Base-by-base conservation (phyloP, 768 basidiomycete genomes). In the Lactarius evosmus region DNA sequence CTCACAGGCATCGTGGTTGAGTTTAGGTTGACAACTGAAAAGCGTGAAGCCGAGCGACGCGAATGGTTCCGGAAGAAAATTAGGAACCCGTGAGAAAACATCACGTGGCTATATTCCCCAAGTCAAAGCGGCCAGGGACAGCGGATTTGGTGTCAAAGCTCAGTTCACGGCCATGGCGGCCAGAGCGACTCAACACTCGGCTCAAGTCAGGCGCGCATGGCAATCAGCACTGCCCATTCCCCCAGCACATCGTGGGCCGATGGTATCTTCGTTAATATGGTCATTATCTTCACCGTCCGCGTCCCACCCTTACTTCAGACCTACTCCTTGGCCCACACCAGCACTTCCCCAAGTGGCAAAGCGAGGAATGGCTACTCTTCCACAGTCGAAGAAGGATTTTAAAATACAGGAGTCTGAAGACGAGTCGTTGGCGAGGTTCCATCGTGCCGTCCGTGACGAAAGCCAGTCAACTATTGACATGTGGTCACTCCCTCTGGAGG, bases 1-100 rank as follows among this genome's bases (percentile, higher is more conserved):
- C 83, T 71, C 69, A 84, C 83, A 74, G 83, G 75, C 84, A 85
- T 85, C 63, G 46, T 36, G 62, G 62, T 52, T 46, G 44, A 46
- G 58, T 54, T 25, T 40, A 52, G 16, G 55, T 57, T 58, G 58
- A 59, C 25, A 44, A 60, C 19, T 50, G 51, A 46, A 36, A 34
- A 34, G 22, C 46, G 50, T 33, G 59, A 59, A 56, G 54, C 49
- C 38, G 40, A 44, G 55, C 19, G 63, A 61, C 46, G 53, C 63
- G 62, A 54, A 57, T 11, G 33, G 27, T 25, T 9, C 16, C 11
- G 36, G 52, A 56, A 49, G 62, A 66, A 29, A 5, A 14, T 53
- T n/a, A 12, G 8, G 11, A 22, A 53, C 1, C 25, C 59, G 63
- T 60, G 63, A 19, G 63, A 64, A 64, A 14, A 2, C 50, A 27